Conservation (phyloP, 2,329 filamentous ascomycete genomes). For the Simplicillium sp. region DNA sequence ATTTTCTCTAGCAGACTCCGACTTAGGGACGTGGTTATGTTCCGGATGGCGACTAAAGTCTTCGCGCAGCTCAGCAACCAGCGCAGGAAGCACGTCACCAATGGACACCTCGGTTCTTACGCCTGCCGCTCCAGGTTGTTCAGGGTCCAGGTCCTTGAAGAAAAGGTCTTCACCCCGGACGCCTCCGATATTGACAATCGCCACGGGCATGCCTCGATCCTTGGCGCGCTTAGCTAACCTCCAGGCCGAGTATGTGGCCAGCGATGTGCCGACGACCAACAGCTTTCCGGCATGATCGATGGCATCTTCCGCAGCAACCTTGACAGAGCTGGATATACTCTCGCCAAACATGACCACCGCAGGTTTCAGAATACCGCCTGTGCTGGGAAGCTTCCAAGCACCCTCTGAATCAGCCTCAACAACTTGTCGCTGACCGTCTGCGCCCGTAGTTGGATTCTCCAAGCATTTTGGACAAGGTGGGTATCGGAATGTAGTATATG, state of each 20-base stretch:
- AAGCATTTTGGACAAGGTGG: conserved; percentile 81
- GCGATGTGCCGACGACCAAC: conserved; percentile 75
- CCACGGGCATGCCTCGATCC: conserved; percentile 76
- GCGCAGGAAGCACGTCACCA: conserved; percentile 44
- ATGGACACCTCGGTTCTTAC: conserved; percentile 50
- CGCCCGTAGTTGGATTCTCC: conserved; percentile 44
- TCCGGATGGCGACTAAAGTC: conserved; percentile 7
- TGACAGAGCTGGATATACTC: conserved; percentile 62
- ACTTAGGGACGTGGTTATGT: neutral
- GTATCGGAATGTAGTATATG: conserved; percentile 85
- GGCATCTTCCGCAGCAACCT: conserved; percentile 66
- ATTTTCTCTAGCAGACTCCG: conserved; percentile 10
- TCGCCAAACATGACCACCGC: conserved; percentile 97
- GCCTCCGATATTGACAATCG: conserved; percentile 79
- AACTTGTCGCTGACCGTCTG: conserved; percentile 42
- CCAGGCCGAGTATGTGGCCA: conserved; percentile 95
- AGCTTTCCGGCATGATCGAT: conserved; percentile 69
- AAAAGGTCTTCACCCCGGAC: conserved; percentile 70
- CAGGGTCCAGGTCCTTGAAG: conserved; percentile 46
- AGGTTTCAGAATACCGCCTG: conserved; percentile 79
- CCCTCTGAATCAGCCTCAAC: conserved; percentile 73
- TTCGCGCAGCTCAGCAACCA: conserved; percentile 41
- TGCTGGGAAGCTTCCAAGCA: conserved; percentile 58
- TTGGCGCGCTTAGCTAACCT: conserved; percentile 74
- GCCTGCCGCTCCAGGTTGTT: conserved; percentile 39